These are phyloP conservation scores for Suhomyces yuchorum DNA, from an alignment of 1,139 yeast species.

Conservation along the genomic window DNA sequence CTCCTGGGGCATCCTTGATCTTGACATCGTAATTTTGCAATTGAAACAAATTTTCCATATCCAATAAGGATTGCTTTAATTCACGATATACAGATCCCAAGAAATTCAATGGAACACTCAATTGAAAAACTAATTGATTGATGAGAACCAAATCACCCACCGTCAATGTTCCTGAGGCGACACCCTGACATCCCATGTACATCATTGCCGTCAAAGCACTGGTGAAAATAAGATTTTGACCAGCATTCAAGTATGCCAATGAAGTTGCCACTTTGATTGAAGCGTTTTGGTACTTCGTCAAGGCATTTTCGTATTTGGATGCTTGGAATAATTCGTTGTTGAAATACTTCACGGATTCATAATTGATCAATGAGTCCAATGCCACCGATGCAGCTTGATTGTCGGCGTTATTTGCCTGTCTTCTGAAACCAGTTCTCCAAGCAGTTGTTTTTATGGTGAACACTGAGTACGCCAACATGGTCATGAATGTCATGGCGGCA, in stretches of 20 bases:
- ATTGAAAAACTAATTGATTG: conserved; percentile 93
- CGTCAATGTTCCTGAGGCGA: conserved; percentile 74
- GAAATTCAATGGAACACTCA: conserved; percentile 91
- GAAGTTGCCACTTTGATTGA: conserved; percentile 91
- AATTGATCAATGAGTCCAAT: conserved; percentile 88
- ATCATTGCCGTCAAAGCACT: conserved; percentile 93
- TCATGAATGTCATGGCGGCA: conserved; percentile 84
- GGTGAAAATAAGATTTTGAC: conserved; percentile 90
- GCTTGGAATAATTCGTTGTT: conserved; percentile 85
- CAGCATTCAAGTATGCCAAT: conserved; percentile 84
- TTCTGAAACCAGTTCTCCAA: conserved; percentile 92
- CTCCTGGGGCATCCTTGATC: conserved; percentile 62
- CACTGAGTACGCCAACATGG: conserved; percentile 83
- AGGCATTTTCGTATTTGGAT: conserved; percentile 75
- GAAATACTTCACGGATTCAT: conserved; percentile 92
- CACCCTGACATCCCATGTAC: conserved; percentile 98
- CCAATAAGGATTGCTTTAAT: conserved; percentile 84
- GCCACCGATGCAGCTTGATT: conserved; percentile 94
- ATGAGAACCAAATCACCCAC: conserved; percentile 97
- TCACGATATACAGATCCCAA: conserved; percentile 95
- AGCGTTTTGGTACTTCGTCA: conserved; percentile 75
- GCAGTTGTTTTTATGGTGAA: conserved; percentile 93
- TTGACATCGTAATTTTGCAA: conserved; percentile 73
- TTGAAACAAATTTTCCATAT: conserved; percentile 89
- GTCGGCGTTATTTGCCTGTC: conserved; percentile 92